Conservation (phyloP, 306 rosid species). For the Cyclanthera cordifolia region DNA sequence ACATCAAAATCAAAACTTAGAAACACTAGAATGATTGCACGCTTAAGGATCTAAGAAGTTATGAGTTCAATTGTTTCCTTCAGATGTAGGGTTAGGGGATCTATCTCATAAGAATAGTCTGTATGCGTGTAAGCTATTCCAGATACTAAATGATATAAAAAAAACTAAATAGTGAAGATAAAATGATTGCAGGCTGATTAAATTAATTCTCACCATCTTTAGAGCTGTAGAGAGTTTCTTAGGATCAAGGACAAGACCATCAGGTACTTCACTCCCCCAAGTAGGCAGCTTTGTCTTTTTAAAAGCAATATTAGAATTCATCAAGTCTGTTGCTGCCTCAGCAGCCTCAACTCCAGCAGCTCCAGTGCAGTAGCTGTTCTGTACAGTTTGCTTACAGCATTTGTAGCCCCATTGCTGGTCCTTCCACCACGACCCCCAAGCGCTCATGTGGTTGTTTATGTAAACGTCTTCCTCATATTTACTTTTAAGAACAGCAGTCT, state of each 20-base stretch:
- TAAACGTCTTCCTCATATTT: conserved; percentile 43
- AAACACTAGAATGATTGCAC: too few species aligned
- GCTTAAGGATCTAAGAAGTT: too few species aligned
- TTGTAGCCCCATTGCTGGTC: conserved; percentile 60
- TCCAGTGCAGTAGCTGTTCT: conserved; percentile 48
- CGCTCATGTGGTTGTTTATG: conserved; percentile 43
- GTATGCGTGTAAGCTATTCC: too few species aligned
- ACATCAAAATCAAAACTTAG: too few species aligned
- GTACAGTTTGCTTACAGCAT: conserved; percentile 43
- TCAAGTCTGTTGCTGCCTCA: conserved; percentile 30
- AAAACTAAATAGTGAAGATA: too few species aligned
- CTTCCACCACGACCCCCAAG: conserved; percentile 64
- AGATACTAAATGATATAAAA: too few species aligned
- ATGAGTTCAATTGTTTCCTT: too few species aligned
- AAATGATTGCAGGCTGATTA: not conserved
- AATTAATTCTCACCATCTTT: conserved; percentile 23
- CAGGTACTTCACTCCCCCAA: conserved; percentile 66
- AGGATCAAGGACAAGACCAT: conserved; percentile 40
- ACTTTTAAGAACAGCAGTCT: conserved; percentile 11
- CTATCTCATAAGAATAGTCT: too few species aligned
- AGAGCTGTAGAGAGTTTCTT: conserved; percentile 40
- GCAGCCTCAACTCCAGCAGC: conserved; percentile 47
- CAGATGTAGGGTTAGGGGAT: too few species aligned
- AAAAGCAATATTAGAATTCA: conserved; percentile 49
- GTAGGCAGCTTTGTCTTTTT: conserved; percentile 46